phyloP scores from a whole-genome alignment of 176 grass and related monocot species.

The Oryza glaberrima region DNA sequence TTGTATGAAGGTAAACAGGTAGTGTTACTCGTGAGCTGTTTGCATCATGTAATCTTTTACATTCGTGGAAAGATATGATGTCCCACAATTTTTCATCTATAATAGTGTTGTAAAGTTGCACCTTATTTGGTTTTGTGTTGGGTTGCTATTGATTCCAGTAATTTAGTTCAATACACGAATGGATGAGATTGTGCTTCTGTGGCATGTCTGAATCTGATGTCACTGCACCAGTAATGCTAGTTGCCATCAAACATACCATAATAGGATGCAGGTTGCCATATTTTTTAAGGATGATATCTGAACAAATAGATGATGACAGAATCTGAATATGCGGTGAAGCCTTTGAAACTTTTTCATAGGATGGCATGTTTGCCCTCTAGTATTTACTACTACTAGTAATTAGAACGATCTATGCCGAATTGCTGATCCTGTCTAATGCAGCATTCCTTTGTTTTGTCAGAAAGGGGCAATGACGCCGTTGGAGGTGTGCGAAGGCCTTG shows the following conservation, averaged over 20 bases:
- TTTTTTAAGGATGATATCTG: background rate
- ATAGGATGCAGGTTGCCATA: background rate
- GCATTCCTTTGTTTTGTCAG: conserved; percentile 39
- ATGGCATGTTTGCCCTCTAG: background rate
- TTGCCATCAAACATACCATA: conserved; percentile 13
- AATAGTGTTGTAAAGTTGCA: background rate
- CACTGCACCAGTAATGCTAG: background rate
- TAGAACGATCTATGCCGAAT: background rate
- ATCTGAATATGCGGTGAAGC: background rate
- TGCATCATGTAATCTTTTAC: background rate
- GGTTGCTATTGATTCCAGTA: background rate
- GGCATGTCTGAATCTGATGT: background rate
- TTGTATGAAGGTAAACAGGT: conserved; percentile 14
- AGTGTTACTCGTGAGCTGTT: background rate
- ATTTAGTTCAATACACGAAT: background rate
- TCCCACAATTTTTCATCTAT: background rate
- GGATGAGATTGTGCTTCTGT: background rate
- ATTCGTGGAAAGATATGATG: background rate
- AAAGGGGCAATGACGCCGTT: conserved; percentile 78
- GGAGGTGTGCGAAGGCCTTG: conserved; percentile 78
- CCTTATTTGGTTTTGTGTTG: background rate
- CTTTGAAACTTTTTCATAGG: background rate
- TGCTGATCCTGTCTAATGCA: conserved; percentile 9
- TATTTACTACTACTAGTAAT: background rate
- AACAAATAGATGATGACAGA: background rate